Evolutionary conservation across 768 basidiomycete species (phyloP), one percentile per base, ranked within the genome.

Genomic region (Arthromyces matolae): DNA sequence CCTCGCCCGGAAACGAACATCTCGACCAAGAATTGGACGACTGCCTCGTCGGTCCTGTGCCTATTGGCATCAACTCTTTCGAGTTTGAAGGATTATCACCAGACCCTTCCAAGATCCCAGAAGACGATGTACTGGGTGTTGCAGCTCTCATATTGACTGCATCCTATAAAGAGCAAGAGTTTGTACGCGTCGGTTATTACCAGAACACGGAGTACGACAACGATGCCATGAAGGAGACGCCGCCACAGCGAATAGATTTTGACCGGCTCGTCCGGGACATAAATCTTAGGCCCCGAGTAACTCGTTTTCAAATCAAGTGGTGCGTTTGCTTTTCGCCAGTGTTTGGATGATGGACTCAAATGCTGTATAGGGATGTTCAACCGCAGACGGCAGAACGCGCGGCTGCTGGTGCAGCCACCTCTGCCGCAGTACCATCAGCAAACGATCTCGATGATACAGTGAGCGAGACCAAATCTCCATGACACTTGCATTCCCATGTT

Each of bases 181-280:
- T 99, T 61, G 95, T 99, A n/a, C 84, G 95, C 37, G 94, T 99
- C 22, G 96, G 96, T 6, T 98, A 99, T 65, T 99, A 99, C 66
- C 96, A 98, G 69, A 94, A 98, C 62, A 97, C 94, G 20, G 95
- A 98, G 66, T 98, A 97, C 62, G 95, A 96, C 65, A 91, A 89
- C 58, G 89, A 93, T 44, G 92, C 91, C 67, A 84, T 94, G 83
- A 87, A 83, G 64, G 78, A 83, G 60, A 78, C 68, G 12, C 86
- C 84, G 13, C 86, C 89, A 7, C 53, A 64, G 20, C 73, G 77
- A 47, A 89, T 92, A 42, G 67, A 80, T 60, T 88, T 93, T 62
- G 87, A 93, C 20, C 72, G 83, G 36, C 69, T 99, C 23, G 81
- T 89, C 51, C 76, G 96, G 54, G 91, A 94, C 59, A 85, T 97